Percentiles rank a stretch among this genome's conserved stretches.
Conservation (phyloP, 192 early-diverging fungal genomes). For the Mortierella antarctica region DNA sequence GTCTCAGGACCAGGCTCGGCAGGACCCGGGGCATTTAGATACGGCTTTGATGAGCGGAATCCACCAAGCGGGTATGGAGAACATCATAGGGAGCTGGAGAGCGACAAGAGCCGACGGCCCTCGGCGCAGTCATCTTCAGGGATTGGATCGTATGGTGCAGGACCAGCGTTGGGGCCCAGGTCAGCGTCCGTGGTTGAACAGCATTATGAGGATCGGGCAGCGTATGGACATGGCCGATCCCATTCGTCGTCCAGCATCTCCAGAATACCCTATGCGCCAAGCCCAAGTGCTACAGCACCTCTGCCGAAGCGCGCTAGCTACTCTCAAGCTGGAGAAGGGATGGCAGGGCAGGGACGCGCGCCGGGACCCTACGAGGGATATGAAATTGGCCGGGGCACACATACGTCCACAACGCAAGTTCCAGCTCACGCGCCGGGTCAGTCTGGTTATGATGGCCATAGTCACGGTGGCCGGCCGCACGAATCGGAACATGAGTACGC, state of each 20-base stretch:
- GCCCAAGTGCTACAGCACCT: neutral
- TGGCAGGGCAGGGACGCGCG: no score
- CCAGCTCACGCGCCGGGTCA: no score
- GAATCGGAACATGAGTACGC: no score
- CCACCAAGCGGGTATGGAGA: neutral
- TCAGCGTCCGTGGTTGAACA: neutral
- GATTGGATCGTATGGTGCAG: neutral
- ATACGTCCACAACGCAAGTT: no score
- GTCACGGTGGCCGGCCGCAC: no score
- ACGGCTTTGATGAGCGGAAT: neutral
- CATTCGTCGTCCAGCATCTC: neutral
- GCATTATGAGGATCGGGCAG: neutral
- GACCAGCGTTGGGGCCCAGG: neutral
- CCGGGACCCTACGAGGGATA: no score
- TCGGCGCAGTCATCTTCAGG: neutral
- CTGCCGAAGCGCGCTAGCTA: neutral
- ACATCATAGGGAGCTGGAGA: conserved; percentile 12
- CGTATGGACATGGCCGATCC: conserved; percentile 14
- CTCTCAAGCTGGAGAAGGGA: no score
- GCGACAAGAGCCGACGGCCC: neutral
- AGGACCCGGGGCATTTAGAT: neutral
- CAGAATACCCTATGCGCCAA: conserved; percentile 1
- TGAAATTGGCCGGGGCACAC: no score
- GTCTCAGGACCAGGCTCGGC: neutral
- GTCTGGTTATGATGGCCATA: no score